A percentile compares a stretch with the other conserved stretches of the same genome.
phyloP scores from a whole-genome alignment of 345 rosid species.

The Excoecaria agallocha region DNA sequence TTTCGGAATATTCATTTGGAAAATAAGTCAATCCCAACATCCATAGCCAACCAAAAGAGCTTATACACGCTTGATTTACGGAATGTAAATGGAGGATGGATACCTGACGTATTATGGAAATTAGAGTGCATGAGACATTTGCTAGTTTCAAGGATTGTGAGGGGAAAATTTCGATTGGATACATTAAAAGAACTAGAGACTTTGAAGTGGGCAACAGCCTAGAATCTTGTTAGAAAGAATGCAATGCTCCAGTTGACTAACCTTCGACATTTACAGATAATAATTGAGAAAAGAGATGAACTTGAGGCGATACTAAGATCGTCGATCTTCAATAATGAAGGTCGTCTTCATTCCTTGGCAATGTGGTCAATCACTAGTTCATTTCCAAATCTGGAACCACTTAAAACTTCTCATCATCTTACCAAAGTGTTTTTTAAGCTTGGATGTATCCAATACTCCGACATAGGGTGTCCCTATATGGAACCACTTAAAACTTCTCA shows the following conservation, averaged over 20 bases:
- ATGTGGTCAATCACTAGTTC: not conserved
- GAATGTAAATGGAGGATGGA: no score
- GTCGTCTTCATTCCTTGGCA: not conserved
- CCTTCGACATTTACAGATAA: not conserved
- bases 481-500: not conserved
- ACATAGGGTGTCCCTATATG: not conserved
- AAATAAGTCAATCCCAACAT: not conserved
- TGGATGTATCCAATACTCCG: no score
- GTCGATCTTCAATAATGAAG: not conserved
- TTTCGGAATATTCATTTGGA: no score
- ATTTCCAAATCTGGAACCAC: not conserved
- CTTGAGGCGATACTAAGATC: not conserved
- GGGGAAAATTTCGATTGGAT: not conserved
- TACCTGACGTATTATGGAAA: slow-evolving; percentile 6
- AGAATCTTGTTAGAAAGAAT: not conserved
- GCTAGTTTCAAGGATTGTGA: not conserved
- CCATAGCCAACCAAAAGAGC: not conserved
- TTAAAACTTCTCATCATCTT: not conserved
- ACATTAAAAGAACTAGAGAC: not conserved
- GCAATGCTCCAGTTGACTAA: not conserved
- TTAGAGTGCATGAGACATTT: not conserved
- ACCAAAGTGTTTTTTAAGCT: not conserved
- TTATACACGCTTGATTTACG: slow-evolving; percentile 1
- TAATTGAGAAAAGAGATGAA: not conserved
- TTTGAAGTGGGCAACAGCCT: not conserved